Percentiles rank a stretch among this genome's conserved stretches.
Evolutionary conservation across 1,284 basidiomycete species (phyloP).

Genomic region (Ganoderma leucocontextum): DNA sequence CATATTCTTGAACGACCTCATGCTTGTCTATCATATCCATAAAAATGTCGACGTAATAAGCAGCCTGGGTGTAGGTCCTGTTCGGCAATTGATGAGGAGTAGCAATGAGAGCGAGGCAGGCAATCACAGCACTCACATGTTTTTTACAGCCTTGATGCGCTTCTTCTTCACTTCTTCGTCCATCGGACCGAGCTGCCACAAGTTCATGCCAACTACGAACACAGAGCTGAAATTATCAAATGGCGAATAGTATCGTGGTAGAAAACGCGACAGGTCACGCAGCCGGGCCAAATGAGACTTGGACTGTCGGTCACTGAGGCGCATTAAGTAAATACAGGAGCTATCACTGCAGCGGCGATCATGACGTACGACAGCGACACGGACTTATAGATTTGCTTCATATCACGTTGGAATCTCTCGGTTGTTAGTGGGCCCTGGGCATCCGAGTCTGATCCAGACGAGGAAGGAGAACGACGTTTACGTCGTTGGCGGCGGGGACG

Average conservation of each 20-base stretch:
- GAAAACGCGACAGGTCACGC: not conserved
- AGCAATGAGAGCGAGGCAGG: too few relatives aligned
- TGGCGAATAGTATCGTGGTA: not conserved
- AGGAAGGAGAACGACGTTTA: too few relatives aligned
- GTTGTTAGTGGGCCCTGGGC: not conserved
- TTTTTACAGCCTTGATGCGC: not conserved
- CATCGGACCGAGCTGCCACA: not conserved
- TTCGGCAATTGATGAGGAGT: too few relatives aligned
- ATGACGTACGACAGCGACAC: not conserved
- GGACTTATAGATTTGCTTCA: not conserved
- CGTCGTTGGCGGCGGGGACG: too few relatives aligned
- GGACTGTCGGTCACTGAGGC: too few relatives aligned
- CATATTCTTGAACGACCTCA: too few relatives aligned
- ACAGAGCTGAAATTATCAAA: not conserved
- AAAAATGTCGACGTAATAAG: too few relatives aligned
- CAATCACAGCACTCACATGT: not conserved
- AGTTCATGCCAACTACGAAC: not conserved
- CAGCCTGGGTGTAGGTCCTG: too few relatives aligned
- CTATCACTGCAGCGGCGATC: not conserved
- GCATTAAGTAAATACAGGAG: not conserved
- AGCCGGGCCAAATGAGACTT: not conserved
- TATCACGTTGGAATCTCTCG: not conserved
- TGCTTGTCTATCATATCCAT: too few relatives aligned
- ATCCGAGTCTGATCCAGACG: too few relatives aligned
- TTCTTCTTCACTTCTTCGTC: not conserved